Evolutionary conservation across 1,284 basidiomycete genomes (phyloP), one percentile per base, ranked within the genome.

Genomic region (Irpex sp.): DNA sequence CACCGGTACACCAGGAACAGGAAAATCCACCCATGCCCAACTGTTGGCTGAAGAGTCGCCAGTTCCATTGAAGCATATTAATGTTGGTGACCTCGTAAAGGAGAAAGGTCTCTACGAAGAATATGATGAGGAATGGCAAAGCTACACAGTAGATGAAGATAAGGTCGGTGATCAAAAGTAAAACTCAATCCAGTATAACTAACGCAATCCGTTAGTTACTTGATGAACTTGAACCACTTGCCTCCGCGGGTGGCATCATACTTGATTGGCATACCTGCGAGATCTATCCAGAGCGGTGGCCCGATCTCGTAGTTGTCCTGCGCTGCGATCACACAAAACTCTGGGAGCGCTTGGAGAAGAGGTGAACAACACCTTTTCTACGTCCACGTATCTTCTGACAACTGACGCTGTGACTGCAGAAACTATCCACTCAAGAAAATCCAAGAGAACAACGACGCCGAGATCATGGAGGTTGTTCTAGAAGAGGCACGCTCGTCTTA

Each of bases 191-290:
- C 17, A 6, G 11, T 35, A 21, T 3, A 6, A 5, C 56, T 58
- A 13, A 58, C 19, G 17, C 15, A 13, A 1, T 3, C 11, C 21
- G 43, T 31, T 69, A 95, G 91, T 78, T 97, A 36, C 77, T 98
- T 46, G 96, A 98, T 73, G 90, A 94, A 73, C 80, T 98, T 39
- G 95, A 98, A 76, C 86, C 89, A 0, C 70, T 88, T 58, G 83
- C 84, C 1, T 76, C 81, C 0, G 76, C 76, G 47, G 90, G 92
- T 59, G 95, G 95, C 9, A 81, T 97, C 69, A 89, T 99, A 61
- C 85, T 99, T 33, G 97, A 99, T 75, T 98, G 97, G 93, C 97
- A 99, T 75, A 95, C 94, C 36, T 97, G 95, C 72, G 94, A 96
- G 64, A 78, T 90, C 43, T 99, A 96, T 70, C 97, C 97, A 0